Percentiles rank a stretch among this genome's conserved stretches.
phyloP scores from a whole-genome alignment of 148 eudicot genomes.

The Chenopodium quinoa region DNA sequence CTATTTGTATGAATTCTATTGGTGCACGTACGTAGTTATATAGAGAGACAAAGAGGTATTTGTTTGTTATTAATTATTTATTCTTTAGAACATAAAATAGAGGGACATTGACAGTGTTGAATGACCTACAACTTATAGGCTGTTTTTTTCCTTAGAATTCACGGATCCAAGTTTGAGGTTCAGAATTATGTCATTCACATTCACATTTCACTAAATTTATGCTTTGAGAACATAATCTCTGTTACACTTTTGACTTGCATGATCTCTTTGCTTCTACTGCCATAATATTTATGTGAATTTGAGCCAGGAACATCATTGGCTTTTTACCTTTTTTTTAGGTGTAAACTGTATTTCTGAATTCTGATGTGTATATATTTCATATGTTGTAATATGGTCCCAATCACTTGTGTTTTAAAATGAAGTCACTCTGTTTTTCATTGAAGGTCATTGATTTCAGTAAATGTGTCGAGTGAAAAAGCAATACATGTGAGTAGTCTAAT shows the following conservation, averaged over 20 bases:
- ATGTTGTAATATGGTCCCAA: no score
- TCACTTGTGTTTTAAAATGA: no score
- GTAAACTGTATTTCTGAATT: no score
- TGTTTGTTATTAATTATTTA: neutral
- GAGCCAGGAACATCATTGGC: neutral
- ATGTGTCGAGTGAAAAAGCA: no score
- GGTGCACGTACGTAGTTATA: slow-evolving; percentile 27
- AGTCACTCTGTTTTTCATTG: no score
- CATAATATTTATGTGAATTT: neutral
- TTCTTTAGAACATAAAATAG: neutral
- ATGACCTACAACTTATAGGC: neutral
- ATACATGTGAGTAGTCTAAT: no score
- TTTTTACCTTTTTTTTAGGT: no score
- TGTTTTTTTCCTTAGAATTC: neutral
- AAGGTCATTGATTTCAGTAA: no score
- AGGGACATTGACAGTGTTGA: neutral
- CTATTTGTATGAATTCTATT: slow-evolving; percentile 26
- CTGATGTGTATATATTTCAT: no score
- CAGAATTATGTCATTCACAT: neutral
- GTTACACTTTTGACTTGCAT: slow-evolving; percentile 3
- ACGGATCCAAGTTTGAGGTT: slow-evolving; percentile 8
- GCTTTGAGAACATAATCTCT: neutral
- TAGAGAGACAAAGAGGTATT: neutral
- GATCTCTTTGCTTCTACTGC: neutral
- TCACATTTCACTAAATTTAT: neutral